Evolutionary conservation across 139 green algal genomes (phyloP).

Genomic region (Edaphochlamys debaryana): DNA sequence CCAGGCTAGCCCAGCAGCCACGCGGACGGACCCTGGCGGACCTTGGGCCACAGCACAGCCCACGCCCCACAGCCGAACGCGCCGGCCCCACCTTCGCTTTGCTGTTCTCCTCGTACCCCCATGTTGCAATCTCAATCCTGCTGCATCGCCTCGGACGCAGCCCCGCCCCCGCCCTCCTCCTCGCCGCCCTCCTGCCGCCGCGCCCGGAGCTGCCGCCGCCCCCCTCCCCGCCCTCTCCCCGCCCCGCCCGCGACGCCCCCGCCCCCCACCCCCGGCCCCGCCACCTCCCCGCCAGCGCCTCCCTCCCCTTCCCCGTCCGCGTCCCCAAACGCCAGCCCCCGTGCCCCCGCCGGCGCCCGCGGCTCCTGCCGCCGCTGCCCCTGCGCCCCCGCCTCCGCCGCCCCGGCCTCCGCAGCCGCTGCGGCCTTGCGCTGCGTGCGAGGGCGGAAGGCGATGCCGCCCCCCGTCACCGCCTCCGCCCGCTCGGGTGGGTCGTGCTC

Average conservation of each 20-base stretch:
- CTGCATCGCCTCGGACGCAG: not conserved
- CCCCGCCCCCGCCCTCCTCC: not conserved
- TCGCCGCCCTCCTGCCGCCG: not conserved
- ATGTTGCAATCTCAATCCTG: slow-evolving; percentile 27
- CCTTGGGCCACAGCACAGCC: too few species aligned
- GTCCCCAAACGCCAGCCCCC: not conserved
- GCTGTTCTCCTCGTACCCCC: too few species aligned
- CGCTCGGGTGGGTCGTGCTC: slow-evolving; percentile 36
- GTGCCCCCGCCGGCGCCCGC: not conserved
- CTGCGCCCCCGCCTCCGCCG: not conserved
- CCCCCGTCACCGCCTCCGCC: not conserved
- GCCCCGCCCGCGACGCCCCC: not conserved
- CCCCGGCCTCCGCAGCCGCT: not conserved
- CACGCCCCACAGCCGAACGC: too few species aligned
- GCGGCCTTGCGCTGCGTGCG: slow-evolving; percentile 1
- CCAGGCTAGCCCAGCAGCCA: too few species aligned
- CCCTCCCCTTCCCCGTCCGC: not conserved
- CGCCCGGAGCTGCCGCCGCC: slow-evolving; percentile 9
- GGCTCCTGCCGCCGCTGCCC: not conserved
- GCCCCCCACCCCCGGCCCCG: not conserved
- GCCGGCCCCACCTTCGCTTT: too few species aligned
- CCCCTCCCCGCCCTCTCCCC: not conserved
- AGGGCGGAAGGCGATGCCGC: slow-evolving; percentile 36
- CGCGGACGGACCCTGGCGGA: too few species aligned
- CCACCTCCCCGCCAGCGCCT: not conserved